Evolutionary conservation across 1,139 yeast species (phyloP).

Genomic region (Groenewaldozyma sp.): DNA sequence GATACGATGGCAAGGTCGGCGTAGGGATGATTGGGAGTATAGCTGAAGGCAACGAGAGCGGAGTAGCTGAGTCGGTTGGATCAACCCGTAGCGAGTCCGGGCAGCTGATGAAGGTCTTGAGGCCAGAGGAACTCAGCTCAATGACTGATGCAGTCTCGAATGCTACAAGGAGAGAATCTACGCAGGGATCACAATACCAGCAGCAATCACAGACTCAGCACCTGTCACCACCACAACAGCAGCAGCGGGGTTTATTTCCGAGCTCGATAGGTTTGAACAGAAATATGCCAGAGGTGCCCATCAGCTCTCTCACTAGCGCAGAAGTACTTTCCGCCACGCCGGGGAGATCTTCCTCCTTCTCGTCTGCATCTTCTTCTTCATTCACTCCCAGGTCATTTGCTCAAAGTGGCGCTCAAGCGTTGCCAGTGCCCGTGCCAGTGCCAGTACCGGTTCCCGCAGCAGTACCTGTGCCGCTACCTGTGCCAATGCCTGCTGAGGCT

Average conservation of each 20-base stretch:
- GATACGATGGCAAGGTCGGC: conserved; percentile 1
- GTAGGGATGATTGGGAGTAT: conserved; percentile 2
- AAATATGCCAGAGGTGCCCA: conserved; percentile 9
- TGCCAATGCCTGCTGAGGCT: neutral
- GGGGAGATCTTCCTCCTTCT: conserved; percentile 1
- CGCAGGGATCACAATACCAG: conserved; percentile 7
- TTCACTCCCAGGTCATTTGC: neutral
- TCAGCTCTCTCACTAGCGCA: neutral
- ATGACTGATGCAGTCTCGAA: conserved; percentile 7
- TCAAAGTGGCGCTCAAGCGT: too few relatives aligned
- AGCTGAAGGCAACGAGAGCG: conserved; percentile 8
- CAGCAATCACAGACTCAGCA: conserved; percentile 2
- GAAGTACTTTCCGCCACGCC: conserved; percentile 1
- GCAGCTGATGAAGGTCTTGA: conserved; percentile 18
- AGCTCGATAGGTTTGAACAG: neutral
- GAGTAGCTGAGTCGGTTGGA: conserved; percentile 5
- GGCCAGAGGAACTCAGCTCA: conserved; percentile 16
- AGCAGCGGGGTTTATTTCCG: too few relatives aligned
- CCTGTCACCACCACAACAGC: too few relatives aligned
- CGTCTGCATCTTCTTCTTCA: neutral
- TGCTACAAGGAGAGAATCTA: conserved; percentile 1
- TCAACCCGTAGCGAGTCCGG: conserved; percentile 11
- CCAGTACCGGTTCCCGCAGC: neutral
- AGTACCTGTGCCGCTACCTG: neutral
- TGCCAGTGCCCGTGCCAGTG: too few relatives aligned